Evolutionary conservation across 257 asterid genomes (phyloP), one percentile per base, ranked within the genome.

Genomic region (Schizonepeta tenuifolia): DNA sequence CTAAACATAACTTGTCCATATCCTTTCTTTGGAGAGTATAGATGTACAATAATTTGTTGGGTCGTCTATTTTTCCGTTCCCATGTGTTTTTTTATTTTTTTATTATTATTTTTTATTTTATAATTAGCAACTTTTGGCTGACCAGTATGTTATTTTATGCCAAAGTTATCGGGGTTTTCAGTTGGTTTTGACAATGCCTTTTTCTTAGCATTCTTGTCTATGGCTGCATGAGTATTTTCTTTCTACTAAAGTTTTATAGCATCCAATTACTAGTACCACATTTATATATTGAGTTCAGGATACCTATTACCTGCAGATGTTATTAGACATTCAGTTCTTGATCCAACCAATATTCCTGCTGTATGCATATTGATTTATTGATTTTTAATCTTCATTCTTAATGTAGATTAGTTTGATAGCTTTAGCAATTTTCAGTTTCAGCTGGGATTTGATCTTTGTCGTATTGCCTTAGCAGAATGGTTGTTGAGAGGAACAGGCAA

Each of bases 391-490:
- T 62, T 60, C 43, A 62, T 11, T 35, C 41, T 44, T 64, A 61
- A 49, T 59, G 14, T 54, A 40, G 38, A 50, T 65, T 57, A 50
- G 59, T 56, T 43, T 9, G n/a, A 44, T 22, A 56, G 70, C 59
- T 49, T 78, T 24, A 72, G 8, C 50, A 40, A 21, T 44, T 68
- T 43, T 8, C 33, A 55, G 10, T 80, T 57, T 47, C 56, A 43
- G 43, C 15, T 51, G 33, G 64, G 69, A n/a, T 40, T n/a, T 77
- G 43, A 24, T 63, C 28, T 71, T 57, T 44, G 20, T 74, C 57
- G 22, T 71, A 38, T 51, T 75, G 71, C 72, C 40, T 75, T 67
- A 67, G 69, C 86, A 85, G 92, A 80, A 83, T 86, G 84, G 89
- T 68, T 40, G 77, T 65, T 22, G 83, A 78, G 65, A 81, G 80